A percentile compares a stretch with the other conserved stretches of the same genome.
These are phyloP conservation scores for Cryoendolithus antarcticus DNA, from an alignment of 2,329 filamentous ascomycete species.

Conservation along the genomic window DNA sequence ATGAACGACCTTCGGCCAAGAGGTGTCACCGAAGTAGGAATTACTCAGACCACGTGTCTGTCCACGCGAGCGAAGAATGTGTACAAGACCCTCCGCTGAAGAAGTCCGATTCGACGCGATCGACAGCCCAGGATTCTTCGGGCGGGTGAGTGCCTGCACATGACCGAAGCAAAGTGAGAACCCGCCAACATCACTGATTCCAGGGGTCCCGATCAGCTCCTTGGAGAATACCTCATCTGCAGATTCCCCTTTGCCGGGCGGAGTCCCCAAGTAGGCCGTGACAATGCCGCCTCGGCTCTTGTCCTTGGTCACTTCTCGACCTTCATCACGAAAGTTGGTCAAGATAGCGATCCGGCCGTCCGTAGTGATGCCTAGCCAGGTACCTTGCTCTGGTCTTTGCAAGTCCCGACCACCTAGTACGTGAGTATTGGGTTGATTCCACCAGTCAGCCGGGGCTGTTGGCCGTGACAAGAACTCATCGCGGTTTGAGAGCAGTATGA, in stretches of 20 bases:
- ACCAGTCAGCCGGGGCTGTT: conserved; percentile 47
- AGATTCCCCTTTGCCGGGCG: conserved; percentile 26
- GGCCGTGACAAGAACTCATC: conserved; percentile 51
- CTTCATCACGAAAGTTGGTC: conserved; percentile 50
- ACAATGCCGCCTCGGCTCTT: conserved; percentile 48
- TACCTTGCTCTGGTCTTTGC: conserved; percentile 46
- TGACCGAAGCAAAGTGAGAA: conserved; percentile 50
- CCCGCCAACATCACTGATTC: conserved; percentile 46
- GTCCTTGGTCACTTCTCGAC: conserved; percentile 27
- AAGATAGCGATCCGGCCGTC: conserved; percentile 50
- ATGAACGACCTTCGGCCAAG: conserved; percentile 50
- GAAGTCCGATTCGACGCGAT: conserved; percentile 52
- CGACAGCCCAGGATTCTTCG: conserved; percentile 30
- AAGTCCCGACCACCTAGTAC: conserved; percentile 52
- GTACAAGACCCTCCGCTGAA: conserved; percentile 37
- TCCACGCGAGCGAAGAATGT: conserved; percentile 35
- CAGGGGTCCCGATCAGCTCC: conserved; percentile 41
- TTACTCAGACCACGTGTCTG: conserved; percentile 51
- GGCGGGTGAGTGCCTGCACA: conserved; percentile 5
- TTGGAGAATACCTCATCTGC: conserved; percentile 39
- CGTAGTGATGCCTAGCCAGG: conserved; percentile 51
- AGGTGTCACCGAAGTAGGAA: conserved; percentile 44
- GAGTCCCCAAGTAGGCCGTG: conserved; percentile 44
- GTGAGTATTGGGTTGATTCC: conserved; percentile 42
- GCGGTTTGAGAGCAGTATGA: conserved; percentile 39